These are phyloP conservation scores for Plasmodium gonderi DNA, from an alignment of 169 alveolate species.

Conservation along the genomic window DNA sequence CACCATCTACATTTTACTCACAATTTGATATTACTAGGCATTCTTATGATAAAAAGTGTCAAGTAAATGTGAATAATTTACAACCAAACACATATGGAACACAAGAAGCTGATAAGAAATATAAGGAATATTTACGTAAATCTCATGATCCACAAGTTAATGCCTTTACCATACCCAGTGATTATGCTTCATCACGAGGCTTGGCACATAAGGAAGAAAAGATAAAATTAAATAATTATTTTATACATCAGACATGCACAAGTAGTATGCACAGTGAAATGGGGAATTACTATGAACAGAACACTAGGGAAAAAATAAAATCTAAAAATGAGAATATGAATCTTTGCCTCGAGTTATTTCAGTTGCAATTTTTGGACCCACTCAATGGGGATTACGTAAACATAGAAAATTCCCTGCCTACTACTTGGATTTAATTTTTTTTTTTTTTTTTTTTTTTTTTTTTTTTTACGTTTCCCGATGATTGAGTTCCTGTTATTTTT, in stretches of 20 bases:
- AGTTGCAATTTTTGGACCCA: slow-evolving; percentile 64
- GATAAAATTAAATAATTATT: slow-evolving; percentile 8
- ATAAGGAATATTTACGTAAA: background rate
- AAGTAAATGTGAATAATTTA: background rate
- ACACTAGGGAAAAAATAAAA: background rate
- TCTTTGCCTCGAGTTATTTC: slow-evolving; percentile 65
- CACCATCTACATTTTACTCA: background rate
- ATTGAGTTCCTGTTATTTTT: too few relatives aligned
- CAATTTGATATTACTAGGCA: background rate
- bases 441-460: background rate
- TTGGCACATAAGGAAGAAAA: background rate
- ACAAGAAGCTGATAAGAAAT: background rate
- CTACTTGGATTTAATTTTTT: slow-evolving; percentile 45
- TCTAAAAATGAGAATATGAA: background rate
- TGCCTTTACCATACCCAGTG: slow-evolving; percentile 58
- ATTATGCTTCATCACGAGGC: background rate
- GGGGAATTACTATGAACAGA: background rate
- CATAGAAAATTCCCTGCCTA: slow-evolving; percentile 69
- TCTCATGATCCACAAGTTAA: background rate
- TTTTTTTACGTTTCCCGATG: too few relatives aligned
- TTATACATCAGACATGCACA: slow-evolving; percentile 3
- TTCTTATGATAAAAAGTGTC: background rate
- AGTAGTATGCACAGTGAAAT: background rate
- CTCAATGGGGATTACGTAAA: slow-evolving; percentile 30
- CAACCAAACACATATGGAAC: background rate